Evolutionary conservation across 768 basidiomycete species (phyloP), one percentile per base, ranked within the genome.

Genomic region (Leccinum rimulosum): DNA sequence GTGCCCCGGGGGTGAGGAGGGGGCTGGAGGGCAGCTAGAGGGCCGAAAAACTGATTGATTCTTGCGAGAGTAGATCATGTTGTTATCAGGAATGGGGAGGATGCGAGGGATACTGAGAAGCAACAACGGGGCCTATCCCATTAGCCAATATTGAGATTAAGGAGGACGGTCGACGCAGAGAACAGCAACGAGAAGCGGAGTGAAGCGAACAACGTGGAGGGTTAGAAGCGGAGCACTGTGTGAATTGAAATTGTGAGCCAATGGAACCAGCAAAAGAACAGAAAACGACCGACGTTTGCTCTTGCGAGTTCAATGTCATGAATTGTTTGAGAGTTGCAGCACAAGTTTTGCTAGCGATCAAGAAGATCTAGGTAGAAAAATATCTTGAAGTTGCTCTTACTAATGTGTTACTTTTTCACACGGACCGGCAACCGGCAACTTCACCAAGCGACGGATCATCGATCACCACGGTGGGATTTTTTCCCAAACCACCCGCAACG

Each of bases 141-240:
- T 80, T 52, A 66, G 72, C 61, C 40, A 50, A 48, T 25, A 33
- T 63, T 54, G 38, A 25, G 36, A 47, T 83, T 87, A 92, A 81
- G 90, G 90, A 70, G 90, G 90, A 64, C 86, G 79, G 80, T 92
- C 88, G 55, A 83, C 84, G 82, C 85, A 85, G 71, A 86, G 75
- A 65, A 85, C 77, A 73, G 76, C 68, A 73, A 77, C 79, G 60
- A 74, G 81, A 77, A 84, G 81, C 65, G 87, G 88, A 72, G 77
- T 79, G 73, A 85, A 81, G 75, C 14, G 51, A 57, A 82, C 79
- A 81, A 84, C 79, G 75, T 74, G 79, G 80, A 55, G 55, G 66
- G 70, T 73, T 71, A 77, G 63, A 61, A 64, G 63, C 52, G 43
- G 59, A 55, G 61, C 60, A 65, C 73, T 76, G 60, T 6, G 47